Evolutionary conservation across 2,329 filamentous ascomycete genomes (phyloP).

Genomic region (Aspergillus nomiae): DNA sequence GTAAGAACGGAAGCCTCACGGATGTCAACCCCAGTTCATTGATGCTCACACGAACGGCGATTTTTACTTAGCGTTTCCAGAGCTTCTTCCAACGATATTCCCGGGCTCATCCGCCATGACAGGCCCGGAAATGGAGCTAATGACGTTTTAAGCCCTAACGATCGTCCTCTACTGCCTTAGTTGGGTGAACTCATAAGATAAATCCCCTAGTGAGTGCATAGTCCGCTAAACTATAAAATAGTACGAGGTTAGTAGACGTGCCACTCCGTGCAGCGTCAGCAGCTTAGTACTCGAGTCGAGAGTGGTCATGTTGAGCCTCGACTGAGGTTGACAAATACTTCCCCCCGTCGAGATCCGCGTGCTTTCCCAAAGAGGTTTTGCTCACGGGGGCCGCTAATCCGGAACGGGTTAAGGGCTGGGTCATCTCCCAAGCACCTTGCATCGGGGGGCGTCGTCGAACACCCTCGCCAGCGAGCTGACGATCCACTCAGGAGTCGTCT

Average conservation of each 20-base stretch:
- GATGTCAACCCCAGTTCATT: slow-evolving; percentile 4
- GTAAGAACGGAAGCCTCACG: slow-evolving; percentile 19
- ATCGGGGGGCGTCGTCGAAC: background rate
- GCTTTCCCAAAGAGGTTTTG: slow-evolving; percentile 19
- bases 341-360: slow-evolving; percentile 18
- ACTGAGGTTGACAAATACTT: slow-evolving; percentile 20
- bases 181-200: background rate
- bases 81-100: background rate
- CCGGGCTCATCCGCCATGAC: slow-evolving; percentile 5
- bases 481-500: background rate
- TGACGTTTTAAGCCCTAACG: background rate
- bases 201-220: background rate
- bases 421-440: slow-evolving; percentile 1
- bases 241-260: background rate
- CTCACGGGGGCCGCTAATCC: background rate
- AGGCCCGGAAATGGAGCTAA: background rate
- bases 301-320: slow-evolving; percentile 18
- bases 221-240: slow-evolving; percentile 3
- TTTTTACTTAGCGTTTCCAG: slow-evolving; percentile 8
- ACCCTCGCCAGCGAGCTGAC: background rate
- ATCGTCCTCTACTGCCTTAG: background rate
- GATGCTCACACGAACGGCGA: slow-evolving; percentile 13
- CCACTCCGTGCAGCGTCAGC: background rate
- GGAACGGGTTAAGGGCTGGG: background rate
- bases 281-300: slow-evolving; percentile 3